These are phyloP conservation scores for Castanopsis chinensis DNA, from an alignment of 306 rosid genomes.

Conservation along the genomic window DNA sequence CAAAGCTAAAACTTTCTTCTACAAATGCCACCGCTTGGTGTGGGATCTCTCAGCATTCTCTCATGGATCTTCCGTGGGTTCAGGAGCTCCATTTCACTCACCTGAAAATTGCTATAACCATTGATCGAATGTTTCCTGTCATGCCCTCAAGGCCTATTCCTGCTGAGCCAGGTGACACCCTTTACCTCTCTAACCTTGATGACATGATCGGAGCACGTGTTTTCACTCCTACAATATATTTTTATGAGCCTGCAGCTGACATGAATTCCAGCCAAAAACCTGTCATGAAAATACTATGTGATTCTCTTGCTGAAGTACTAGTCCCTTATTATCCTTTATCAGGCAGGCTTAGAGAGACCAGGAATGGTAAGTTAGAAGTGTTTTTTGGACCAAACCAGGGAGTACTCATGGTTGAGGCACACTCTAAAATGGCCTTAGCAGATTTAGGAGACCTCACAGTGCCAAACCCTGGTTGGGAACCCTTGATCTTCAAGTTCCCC, in stretches of 20 bases:
- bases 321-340: slow-evolving; percentile 87
- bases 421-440: slow-evolving; percentile 38
- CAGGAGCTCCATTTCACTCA: slow-evolving; percentile 73
- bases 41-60: slow-evolving; percentile 22
- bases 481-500: slow-evolving; percentile 72
- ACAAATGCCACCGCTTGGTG: slow-evolving; percentile 52
- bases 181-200: slow-evolving; percentile 83
- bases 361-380: slow-evolving; percentile 77
- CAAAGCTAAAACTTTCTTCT: slow-evolving; percentile 24
- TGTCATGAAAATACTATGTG: slow-evolving; percentile 34
- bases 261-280: slow-evolving; percentile 17
- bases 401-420: slow-evolving; percentile 75
- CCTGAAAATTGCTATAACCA: slow-evolving; percentile 44
- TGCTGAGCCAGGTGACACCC: slow-evolving; percentile 29
- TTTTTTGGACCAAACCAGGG: slow-evolving; percentile 71
- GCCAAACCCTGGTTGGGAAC: slow-evolving; percentile 91
- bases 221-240: slow-evolving; percentile 82
- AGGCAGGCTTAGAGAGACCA: slow-evolving; percentile 70
- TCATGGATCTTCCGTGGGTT: slow-evolving; percentile 77
- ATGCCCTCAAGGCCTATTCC: slow-evolving; percentile 57
- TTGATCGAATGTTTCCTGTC: slow-evolving; percentile 35
- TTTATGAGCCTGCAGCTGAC: slow-evolving; percentile 32
- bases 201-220: slow-evolving; percentile 77
- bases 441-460: slow-evolving; percentile 66
- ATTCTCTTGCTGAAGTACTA: slow-evolving; percentile 68